Base-by-base conservation (phyloP, 2,329 filamentous ascomycete species). In the Dothideomycetes sp. region DNA sequence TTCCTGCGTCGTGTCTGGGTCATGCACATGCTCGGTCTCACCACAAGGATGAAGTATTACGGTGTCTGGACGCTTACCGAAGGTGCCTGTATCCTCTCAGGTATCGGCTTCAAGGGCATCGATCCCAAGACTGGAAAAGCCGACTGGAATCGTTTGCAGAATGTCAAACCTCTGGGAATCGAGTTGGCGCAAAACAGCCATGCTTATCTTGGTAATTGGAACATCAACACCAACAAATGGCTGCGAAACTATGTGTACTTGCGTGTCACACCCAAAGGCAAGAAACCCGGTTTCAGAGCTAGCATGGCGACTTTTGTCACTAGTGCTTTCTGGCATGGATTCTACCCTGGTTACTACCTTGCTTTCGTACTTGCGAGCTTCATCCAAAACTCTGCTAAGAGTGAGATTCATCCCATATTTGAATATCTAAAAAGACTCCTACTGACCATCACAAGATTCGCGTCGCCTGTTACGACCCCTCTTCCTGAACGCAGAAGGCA, bases 181-280 rank as follows among this genome's bases (percentile, higher is more conserved):
- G 91, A 98, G 64, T 71, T 78, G 1, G 91, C 89, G 1, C 88
- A 95, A 63, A 98, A 96, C 59, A 84, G 84, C n/a, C 80, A 89
- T 40, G 87, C 78, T 2, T 96, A 91, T 54, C 73, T 98, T 3
- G 89, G 81, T 34, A 83, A 78, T 54, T 98, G 91, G 91, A 98
- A 98, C 62, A 94, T 95, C 68, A 96, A 96, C 63, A 98, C 91
- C 10, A 98, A 95, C 61, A 78, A 85, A 54, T 98, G 91, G 91
- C 68, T 98, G 46, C 78, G 88, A 33, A 94, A 96, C 62, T 98
- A 95, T 57, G 73, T 98, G 51, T 98, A 96, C 58, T 72, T 98
- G 33, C 80, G 91, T 17, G 91, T 98, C 3, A 98, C 91, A 0
- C 91, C 91, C 0, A 83, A 84, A 52, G 91, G 91, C 40, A 91